Evolutionary conservation across 2,329 filamentous ascomycete species (phyloP).

Genomic region (Fusarium sp.): DNA sequence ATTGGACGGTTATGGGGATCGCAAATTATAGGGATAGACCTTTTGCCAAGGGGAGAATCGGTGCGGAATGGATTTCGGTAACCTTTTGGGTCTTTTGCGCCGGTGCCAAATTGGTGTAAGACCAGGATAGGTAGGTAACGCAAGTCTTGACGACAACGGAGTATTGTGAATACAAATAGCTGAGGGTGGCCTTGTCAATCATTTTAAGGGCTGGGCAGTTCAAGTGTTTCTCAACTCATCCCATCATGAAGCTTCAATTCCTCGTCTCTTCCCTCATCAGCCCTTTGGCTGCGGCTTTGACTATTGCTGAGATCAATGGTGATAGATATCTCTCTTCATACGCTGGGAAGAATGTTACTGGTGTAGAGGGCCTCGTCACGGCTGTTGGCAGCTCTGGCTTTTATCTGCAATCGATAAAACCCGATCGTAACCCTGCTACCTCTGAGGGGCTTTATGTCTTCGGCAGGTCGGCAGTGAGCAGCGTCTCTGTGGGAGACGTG

Average conservation of each 20-base stretch:
- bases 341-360: conserved; percentile 66
- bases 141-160: neutral
- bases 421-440: conserved; percentile 66
- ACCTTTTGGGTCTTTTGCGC: conserved; percentile 34
- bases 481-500: conserved; percentile 71
- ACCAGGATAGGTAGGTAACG: conserved; percentile 24
- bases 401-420: conserved; percentile 71
- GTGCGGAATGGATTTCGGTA: conserved; percentile 23
- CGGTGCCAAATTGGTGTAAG: neutral
- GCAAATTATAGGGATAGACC: conserved; percentile 19
- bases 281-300: conserved; percentile 54
- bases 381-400: conserved; percentile 72
- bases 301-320: conserved; percentile 75
- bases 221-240: conserved; percentile 6
- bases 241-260: conserved; percentile 49
- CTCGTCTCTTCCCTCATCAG: conserved; percentile 46
- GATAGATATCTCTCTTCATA: conserved; percentile 72
- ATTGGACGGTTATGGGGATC: neutral
- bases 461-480: conserved; percentile 61
- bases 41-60: conserved; percentile 22
- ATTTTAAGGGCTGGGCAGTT: conserved; percentile 3
- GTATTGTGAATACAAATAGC: conserved; percentile 37
- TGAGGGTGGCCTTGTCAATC: conserved; percentile 11
- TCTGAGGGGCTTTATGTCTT: conserved; percentile 77
- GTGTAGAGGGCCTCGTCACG: conserved; percentile 73